A percentile compares a stretch with the other conserved stretches of the same genome.
These are phyloP conservation scores for Microcos paniculata DNA, from an alignment of 345 rosid species.

Conservation along the genomic window DNA sequence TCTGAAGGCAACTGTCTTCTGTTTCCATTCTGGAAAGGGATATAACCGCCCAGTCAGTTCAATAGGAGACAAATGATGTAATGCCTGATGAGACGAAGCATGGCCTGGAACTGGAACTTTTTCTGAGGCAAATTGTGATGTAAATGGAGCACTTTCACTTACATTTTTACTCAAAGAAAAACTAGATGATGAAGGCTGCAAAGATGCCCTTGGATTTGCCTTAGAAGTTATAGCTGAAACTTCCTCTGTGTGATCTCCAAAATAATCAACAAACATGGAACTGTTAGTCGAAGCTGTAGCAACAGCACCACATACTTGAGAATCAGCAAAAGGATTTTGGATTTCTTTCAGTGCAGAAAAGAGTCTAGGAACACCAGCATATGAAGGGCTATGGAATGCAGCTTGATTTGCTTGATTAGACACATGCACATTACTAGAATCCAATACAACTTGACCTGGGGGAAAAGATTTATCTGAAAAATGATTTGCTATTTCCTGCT, in stretches of 20 bases:
- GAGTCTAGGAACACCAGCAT: slow-evolving; percentile 23
- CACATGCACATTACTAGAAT: slow-evolving; percentile 13
- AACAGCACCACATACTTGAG: slow-evolving; percentile 18
- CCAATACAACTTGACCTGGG: slow-evolving; percentile 18
- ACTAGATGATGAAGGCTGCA: slow-evolving; percentile 26
- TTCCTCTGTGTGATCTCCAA: slow-evolving; percentile 23
- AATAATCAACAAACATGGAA: slow-evolving; percentile 24
- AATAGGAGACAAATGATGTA: slow-evolving; percentile 22
- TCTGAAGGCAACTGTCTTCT: slow-evolving; percentile 25
- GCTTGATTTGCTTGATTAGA: slow-evolving; percentile 25
- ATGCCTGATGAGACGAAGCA: slow-evolving; percentile 28
- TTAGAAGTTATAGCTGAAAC: slow-evolving; percentile 27
- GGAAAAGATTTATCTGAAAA: slow-evolving; percentile 24
- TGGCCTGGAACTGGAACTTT: slow-evolving; percentile 22
- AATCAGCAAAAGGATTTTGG: slow-evolving; percentile 20
- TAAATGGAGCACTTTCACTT: slow-evolving; percentile 23
- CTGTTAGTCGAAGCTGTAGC: slow-evolving; percentile 22
- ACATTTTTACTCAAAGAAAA: slow-evolving; percentile 28
- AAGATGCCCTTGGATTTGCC: slow-evolving; percentile 24
- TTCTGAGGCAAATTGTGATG: slow-evolving; percentile 22
- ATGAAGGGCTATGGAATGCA: slow-evolving; percentile 6
- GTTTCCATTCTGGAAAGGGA: slow-evolving; percentile 31
- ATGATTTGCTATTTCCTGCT: slow-evolving; percentile 27
- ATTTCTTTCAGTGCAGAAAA: slow-evolving; percentile 22
- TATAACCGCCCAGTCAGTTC: slow-evolving; percentile 21